Conservation (phyloP, 2,329 filamentous ascomycete genomes). For the Venturia effusa region DNA sequence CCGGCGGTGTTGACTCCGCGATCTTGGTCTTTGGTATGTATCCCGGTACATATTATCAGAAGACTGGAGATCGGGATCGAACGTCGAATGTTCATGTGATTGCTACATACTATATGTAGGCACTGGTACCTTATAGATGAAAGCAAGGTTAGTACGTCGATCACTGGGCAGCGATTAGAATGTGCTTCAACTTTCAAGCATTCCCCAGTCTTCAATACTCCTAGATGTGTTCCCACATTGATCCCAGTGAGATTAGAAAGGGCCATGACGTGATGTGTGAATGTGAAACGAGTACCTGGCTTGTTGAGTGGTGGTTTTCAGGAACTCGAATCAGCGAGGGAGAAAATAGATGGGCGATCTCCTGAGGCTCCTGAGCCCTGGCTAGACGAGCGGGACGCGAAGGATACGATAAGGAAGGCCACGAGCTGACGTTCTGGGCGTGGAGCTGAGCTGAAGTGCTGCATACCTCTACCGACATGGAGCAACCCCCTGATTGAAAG, state of each 20-base stretch:
- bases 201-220: neutral
- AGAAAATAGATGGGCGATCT: neutral
- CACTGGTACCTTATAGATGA: too few relatives aligned
- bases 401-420: neutral
- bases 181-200: neutral
- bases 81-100: too few relatives aligned
- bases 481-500: neutral
- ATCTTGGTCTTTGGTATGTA: too few relatives aligned
- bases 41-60: too few relatives aligned
- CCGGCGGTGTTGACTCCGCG: too few relatives aligned
- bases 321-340: neutral
- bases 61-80: too few relatives aligned
- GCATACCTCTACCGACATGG: neutral
- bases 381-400: neutral
- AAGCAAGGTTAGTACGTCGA: too few relatives aligned
- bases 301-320: neutral
- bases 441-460: neutral
- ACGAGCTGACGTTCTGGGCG: neutral
- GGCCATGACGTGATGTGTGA: neutral
- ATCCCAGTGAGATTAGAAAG: neutral
- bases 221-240: neutral
- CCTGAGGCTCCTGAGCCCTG: neutral
- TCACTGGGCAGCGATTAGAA: too few relatives aligned
- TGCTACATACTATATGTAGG: too few relatives aligned
- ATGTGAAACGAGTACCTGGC: neutral